Percentiles rank a stretch among this genome's conserved stretches.
Conservation (phyloP, 2,329 filamentous ascomycete genomes). For the Sporothrix humicola region DNA sequence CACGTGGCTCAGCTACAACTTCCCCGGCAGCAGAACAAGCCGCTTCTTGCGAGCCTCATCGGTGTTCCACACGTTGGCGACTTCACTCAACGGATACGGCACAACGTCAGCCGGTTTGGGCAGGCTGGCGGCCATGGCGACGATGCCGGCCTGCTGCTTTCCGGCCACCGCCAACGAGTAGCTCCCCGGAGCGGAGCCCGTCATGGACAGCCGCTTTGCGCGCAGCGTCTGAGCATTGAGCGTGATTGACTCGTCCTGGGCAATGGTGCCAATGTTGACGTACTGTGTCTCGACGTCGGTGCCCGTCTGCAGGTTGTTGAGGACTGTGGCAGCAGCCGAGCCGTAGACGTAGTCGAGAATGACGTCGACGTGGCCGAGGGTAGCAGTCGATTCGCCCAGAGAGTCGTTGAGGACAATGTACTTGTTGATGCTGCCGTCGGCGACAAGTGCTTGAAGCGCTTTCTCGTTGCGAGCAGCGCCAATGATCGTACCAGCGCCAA, state of each 20-base stretch:
- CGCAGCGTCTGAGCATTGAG: constrained; percentile 54
- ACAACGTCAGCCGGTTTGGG: constrained; percentile 32
- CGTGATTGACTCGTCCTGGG: constrained; percentile 45
- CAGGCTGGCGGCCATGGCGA: constrained; percentile 29
- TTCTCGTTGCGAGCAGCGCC: constrained; percentile 57
- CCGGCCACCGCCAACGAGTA: constrained; percentile 47
- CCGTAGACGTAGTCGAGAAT: constrained; percentile 65
- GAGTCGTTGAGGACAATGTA: constrained; percentile 50
- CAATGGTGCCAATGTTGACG: constrained; percentile 58
- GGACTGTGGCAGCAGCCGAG: constrained; percentile 50
- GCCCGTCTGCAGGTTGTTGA: constrained; percentile 52
- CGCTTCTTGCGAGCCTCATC: constrained; percentile 35
- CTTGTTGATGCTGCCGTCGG: constrained; percentile 51
- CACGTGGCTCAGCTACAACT: background rate
- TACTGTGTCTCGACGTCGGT: constrained; percentile 52
- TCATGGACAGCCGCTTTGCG: constrained; percentile 55
- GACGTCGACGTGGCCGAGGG: constrained; percentile 56
- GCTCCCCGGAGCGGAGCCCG: constrained; percentile 54
- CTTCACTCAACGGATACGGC: constrained; percentile 30
- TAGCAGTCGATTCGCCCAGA: constrained; percentile 53
- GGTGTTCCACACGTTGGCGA: constrained; percentile 33
- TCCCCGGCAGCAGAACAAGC: constrained; percentile 32
- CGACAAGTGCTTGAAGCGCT: constrained; percentile 45
- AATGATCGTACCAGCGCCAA: constrained; percentile 58
- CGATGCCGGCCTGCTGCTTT: constrained; percentile 40